phyloP scores from a whole-genome alignment of 169 alveolate species.

The Eimeria brunetti region DNA sequence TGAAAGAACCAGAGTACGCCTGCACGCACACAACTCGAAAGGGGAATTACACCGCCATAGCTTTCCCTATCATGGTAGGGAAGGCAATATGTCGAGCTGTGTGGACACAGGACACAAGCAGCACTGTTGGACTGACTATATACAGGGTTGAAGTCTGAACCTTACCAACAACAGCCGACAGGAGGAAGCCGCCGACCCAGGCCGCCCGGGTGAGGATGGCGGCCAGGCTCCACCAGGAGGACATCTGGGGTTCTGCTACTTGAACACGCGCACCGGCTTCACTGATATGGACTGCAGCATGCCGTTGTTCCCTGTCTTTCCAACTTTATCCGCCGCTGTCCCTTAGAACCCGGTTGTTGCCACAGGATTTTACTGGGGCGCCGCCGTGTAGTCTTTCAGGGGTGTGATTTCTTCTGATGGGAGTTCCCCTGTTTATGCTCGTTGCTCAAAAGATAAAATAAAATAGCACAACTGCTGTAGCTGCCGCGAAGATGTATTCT shows the following conservation, averaged over 20 bases:
- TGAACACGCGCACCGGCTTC: slow-evolving; percentile 10
- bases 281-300: slow-evolving; percentile 8
- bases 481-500: background rate
- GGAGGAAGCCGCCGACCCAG: slow-evolving; percentile 75
- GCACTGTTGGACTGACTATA: background rate
- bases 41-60: background rate
- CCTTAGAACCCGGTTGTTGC: background rate
- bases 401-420: background rate
- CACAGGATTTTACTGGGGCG: background rate
- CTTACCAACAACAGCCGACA: slow-evolving; percentile 53
- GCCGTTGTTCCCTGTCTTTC: background rate
- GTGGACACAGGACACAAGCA: background rate
- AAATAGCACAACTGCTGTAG: background rate
- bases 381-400: background rate
- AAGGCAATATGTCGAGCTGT: background rate
- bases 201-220: slow-evolving; percentile 75
- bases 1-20: slow-evolving; percentile 75
- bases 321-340: background rate
- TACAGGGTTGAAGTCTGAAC: background rate
- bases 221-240: slow-evolving; percentile 73
- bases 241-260: slow-evolving; percentile 41
- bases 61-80: background rate
- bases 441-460: background rate
- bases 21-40: background rate
- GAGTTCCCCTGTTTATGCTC: background rate